Conservation (phyloP, 768 basidiomycete species). For the Phylloporus scabripes region DNA sequence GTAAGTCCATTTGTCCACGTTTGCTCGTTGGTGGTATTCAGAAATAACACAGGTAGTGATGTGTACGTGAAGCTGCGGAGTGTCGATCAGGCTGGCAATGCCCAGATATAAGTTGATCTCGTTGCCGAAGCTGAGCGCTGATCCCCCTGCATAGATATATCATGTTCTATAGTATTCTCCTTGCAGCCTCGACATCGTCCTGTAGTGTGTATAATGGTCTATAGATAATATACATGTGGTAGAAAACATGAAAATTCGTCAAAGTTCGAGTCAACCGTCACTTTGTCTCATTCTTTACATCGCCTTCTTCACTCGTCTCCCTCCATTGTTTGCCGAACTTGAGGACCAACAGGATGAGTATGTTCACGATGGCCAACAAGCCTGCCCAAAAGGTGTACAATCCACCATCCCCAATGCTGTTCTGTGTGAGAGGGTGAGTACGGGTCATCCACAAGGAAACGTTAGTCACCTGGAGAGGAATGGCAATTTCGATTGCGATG, state of each 20-base stretch:
- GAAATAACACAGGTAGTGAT: conserved; percentile 36
- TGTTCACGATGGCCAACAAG: too few species aligned
- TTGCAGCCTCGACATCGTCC: background rate
- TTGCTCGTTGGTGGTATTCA: background rate
- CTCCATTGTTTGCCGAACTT: conserved; percentile 61
- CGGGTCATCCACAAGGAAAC: too few species aligned
- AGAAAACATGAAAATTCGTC: background rate
- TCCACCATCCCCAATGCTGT: too few species aligned
- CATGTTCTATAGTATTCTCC: background rate
- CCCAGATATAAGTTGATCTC: conserved; percentile 34
- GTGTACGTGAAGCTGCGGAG: conserved; percentile 51
- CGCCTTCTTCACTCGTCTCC: conserved; percentile 40
- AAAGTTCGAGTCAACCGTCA: background rate
- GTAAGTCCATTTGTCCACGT: conserved; percentile 33
- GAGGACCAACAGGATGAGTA: conserved; percentile 67
- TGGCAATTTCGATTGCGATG: too few species aligned
- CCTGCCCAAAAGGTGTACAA: too few species aligned
- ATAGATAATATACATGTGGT: conserved; percentile 4
- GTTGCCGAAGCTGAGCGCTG: background rate
- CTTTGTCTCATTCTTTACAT: conserved; percentile 21
- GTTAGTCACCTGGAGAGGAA: too few species aligned
- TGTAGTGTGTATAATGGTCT: background rate
- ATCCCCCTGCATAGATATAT: background rate
- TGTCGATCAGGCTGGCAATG: conserved; percentile 47
- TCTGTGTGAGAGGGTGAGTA: too few species aligned